Evolutionary conservation across 495 filamentous ascomycete genomes (phyloP), one percentile per base, ranked within the genome.

Genomic region (Penicillium dipodomyicola): DNA sequence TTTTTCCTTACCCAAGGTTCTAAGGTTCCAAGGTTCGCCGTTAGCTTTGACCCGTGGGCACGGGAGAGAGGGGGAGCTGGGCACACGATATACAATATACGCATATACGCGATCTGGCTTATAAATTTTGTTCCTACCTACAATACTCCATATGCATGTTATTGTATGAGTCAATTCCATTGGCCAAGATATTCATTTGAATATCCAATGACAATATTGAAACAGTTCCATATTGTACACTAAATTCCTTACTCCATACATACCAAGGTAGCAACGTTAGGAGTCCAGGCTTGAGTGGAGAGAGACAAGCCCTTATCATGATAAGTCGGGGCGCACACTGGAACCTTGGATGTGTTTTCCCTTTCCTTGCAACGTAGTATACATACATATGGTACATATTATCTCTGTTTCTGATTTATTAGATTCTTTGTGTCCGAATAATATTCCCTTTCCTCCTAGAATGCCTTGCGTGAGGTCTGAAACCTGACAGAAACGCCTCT

Each of bases 401-500:
- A 42, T 6, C 40, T 11, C 19, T 42, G 17, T 42, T 15, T 41
- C 39, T 41, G 17, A 20, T 27, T 23, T 25, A 22, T 44, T 44
- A 29, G 27, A 9, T 29, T 29, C 42, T 27, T 5, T 23, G 11
- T n/a, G 44, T 10, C 29, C 29, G 29, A 30, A 11, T 11, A 5
- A 30, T 27, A 44, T 35, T 32, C 15, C 33, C 17, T 12, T 37
- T 27, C 11, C 41, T 19, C 10, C 8, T 25, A 25, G 23, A 37
- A 29, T 49, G 20, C 52, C 52, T 47, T 54, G 43, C 52, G 32
- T 54, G 32, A 47, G 14, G 20, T 17, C 32, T 46, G 52, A 54
- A 43, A 54, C 49, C 52, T 46, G 41, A 19, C 42, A 54, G 15
- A 15, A 42, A 52, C 50, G 52, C 52, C 52, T 54, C 29, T 54